Conservation (phyloP, 495 filamentous ascomycete species). For the Penicillium pancosmium region DNA sequence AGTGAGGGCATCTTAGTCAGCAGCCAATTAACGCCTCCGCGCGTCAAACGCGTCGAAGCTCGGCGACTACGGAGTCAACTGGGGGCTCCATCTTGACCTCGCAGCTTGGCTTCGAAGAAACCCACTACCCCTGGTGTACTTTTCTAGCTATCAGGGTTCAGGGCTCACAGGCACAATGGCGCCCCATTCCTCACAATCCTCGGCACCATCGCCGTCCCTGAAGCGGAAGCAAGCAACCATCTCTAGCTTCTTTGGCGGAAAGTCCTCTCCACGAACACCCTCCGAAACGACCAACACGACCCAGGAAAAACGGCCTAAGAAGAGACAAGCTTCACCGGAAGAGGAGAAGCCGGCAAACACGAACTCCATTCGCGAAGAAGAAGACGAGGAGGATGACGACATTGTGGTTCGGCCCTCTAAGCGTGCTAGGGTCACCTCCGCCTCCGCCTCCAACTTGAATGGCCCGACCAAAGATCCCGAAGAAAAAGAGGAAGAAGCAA, state of each 20-base stretch:
- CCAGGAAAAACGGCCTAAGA: constrained; percentile 18
- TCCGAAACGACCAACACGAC: constrained; percentile 15
- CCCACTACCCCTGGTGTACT: neutral
- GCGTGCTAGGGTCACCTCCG: constrained; percentile 32
- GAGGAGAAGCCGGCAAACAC: constrained; percentile 20
- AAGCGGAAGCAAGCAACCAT: constrained; percentile 77
- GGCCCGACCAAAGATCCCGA: neutral
- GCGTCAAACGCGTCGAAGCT: constrained; percentile 13
- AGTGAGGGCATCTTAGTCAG: constrained; percentile 27
- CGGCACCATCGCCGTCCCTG: constrained; percentile 40
- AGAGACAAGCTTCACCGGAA: constrained; percentile 17
- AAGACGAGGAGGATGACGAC: constrained; percentile 43
- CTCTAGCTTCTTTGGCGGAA: constrained; percentile 82
- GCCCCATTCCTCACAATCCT: constrained; percentile 43
- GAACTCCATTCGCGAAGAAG: constrained; percentile 18
- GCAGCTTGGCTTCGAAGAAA: neutral
- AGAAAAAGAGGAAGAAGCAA: constrained; percentile 16
- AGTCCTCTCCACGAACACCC: constrained; percentile 39
- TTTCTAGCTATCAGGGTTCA: neutral
- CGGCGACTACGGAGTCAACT: constrained; percentile 10
- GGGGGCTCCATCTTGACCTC: neutral
- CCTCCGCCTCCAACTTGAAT: neutral
- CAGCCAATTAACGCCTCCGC: constrained; percentile 29
- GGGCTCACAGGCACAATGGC: constrained; percentile 27
- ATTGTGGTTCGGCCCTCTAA: constrained; percentile 44